Evolutionary conservation across 768 basidiomycete species (phyloP), one percentile per base, ranked within the genome.

Genomic region (Fomitopsis pulvina): DNA sequence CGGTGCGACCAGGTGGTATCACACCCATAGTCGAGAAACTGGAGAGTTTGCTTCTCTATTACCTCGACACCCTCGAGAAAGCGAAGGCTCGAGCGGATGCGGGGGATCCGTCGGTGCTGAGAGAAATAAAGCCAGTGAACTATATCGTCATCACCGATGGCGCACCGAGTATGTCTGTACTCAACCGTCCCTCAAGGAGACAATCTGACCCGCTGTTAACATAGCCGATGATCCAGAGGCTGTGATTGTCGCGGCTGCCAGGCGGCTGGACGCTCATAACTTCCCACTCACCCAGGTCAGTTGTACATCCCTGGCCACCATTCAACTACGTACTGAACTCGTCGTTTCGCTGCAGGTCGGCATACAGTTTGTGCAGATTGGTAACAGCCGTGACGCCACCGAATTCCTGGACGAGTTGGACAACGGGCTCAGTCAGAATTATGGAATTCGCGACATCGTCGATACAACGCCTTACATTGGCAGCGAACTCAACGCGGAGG

Each of bases 351-450:
- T 38, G 5, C 60, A 85, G 76, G 69, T 85, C 16, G 81, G 84
- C 0, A 75, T 86, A 24, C 83, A 85, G 54, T 85, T 89, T 45
- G 75, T 89, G 1, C 87, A 88, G 62, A 78, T 89, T 29, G 86
- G 86, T 4, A 62, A 76, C 53, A 63, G 60, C 56, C 60, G 50
- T 29, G 56, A 45, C 40, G 69, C 80, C 40, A 56, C 71, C 2
- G 66, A 64, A 57, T 83, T 61, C 56, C 69, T 80, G 40, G 61
- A 69, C 48, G 66, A 76, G 47, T 68, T 87, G 11, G 87, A 88
- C 55, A 75, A 86, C 55, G 76, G 70, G 10, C 64, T 88, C 29
- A 57, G 69, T 11, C 54, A 52, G 1, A 65, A 50, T 4, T 64
- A 77, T 56, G 60, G 64, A 21, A 67, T 80, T 16, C 70, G 80